These are phyloP conservation scores for Solanum bukasovii DNA, from an alignment of 257 asterid genomes.

Conservation along the genomic window DNA sequence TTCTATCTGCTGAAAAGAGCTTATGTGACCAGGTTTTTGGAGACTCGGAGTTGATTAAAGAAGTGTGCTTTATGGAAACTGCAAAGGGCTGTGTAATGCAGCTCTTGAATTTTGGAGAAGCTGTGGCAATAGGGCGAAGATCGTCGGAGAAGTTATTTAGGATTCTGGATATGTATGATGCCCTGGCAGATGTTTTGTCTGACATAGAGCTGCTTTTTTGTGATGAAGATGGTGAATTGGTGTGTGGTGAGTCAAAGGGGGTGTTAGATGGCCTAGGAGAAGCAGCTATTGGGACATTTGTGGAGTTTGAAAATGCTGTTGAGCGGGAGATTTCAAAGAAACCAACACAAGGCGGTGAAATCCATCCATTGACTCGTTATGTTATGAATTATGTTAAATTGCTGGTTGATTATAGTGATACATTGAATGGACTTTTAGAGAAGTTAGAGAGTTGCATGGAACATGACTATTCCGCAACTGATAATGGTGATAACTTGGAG, in stretches of 20 bases:
- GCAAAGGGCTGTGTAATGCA: conserved; percentile 92
- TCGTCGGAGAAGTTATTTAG: conserved; percentile 80
- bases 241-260: conserved; percentile 73
- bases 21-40: conserved; percentile 67
- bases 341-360: conserved; percentile 73
- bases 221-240: conserved; percentile 77
- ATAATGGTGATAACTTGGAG: conserved; percentile 29
- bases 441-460: conserved; percentile 26
- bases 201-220: conserved; percentile 50
- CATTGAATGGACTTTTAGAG: conserved; percentile 57
- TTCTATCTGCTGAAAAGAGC: conserved; percentile 57
- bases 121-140: conserved; percentile 80
- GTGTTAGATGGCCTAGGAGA: conserved; percentile 68
- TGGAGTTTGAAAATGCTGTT: conserved; percentile 90
- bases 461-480: conserved; percentile 5
- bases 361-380: conserved; percentile 84
- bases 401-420: conserved; percentile 75
- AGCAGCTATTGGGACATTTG: conserved; percentile 85
- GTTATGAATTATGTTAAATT: conserved; percentile 89
- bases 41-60: conserved; percentile 67
- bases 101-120: conserved; percentile 91
- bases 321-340: conserved; percentile 73
- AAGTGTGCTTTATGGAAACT: conserved; percentile 79
- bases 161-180: conserved; percentile 91
- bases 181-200: conserved; percentile 47